Conservation (phyloP, 2,329 filamentous ascomycete species). For the Talaromyces sp. region DNA sequence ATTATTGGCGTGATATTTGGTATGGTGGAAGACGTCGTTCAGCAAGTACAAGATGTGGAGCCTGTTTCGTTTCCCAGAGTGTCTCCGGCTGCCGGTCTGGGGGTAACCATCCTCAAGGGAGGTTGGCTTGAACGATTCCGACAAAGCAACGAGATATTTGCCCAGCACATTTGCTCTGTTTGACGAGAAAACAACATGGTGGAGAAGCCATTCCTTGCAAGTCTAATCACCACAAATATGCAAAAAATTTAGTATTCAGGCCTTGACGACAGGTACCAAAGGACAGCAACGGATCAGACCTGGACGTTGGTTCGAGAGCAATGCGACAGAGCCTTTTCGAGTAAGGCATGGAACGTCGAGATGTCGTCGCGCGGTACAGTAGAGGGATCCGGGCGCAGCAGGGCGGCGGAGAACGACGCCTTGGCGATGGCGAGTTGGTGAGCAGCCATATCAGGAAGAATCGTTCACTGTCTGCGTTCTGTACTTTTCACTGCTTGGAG, state of each 20-base stretch:
- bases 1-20: constrained; percentile 46
- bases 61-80: constrained; percentile 62
- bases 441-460: constrained; percentile 50
- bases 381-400: constrained; percentile 69
- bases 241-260: constrained; percentile 32
- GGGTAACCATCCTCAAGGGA: constrained; percentile 13
- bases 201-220: constrained; percentile 81
- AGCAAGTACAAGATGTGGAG: constrained; percentile 74
- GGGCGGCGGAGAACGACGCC: constrained; percentile 67
- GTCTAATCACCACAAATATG: constrained; percentile 51
- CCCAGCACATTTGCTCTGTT: constrained; percentile 62
- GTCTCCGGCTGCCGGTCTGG: constrained; percentile 12
- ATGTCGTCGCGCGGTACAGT: constrained; percentile 65
- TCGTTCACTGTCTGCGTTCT: not conserved
- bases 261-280: constrained; percentile 17
- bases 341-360: constrained; percentile 60
- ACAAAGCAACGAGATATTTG: constrained; percentile 69
- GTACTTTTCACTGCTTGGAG: not conserved
- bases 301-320: constrained; percentile 80
- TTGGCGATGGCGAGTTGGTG: constrained; percentile 72
- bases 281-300: constrained; percentile 59
- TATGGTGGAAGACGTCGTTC: constrained; percentile 72
- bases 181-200: constrained; percentile 63
- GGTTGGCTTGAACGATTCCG: constrained; percentile 50
- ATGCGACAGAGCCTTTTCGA: constrained; percentile 61